Evolutionary conservation across 2,329 filamentous ascomycete genomes (phyloP), one percentile per base, ranked within the genome.

Genomic region (Coniochaeta ligniaria): DNA sequence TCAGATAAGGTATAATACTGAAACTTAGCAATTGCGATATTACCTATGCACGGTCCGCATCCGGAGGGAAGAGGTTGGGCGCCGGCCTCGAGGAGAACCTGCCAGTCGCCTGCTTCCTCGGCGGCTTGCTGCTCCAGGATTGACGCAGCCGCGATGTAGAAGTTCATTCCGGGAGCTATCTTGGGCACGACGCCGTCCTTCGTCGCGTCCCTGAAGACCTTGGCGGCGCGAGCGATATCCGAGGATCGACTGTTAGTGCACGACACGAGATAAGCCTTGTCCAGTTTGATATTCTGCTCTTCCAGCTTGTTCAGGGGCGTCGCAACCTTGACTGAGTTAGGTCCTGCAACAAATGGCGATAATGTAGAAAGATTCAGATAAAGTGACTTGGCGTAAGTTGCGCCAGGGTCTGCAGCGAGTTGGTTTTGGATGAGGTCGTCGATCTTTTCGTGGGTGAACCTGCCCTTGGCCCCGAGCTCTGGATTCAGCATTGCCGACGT

Each of bases 91-190:
- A 96, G 71, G 20, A 97, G 80, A 1, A 83, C 77, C 73, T 96
- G 89, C 94, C 93, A 98, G 73, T 94, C 90, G 11, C 94, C 93
- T 0, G 84, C 80, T 60, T 88, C 88, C 73, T 96, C 91, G 0
- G 94, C 90, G 0, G 83, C 80, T 61, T 84, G 73, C 72, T 97
- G 92, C 72, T 97, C 93, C 0, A 83, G 79, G 0, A 85, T 70
- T 0, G 93, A 97, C 0, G 94, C 94, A 0, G 94, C 92, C 0
- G 93, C 90, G 63, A 98, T 90, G 75, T 97, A 97, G 70, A 97
- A 87, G 60, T 92, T 82, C 45, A 97, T 92, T 31, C 88, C 85
- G 0, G 84, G 78, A 0, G 90, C 87, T 61, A 96, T 82, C 75
- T 89, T 91, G 22, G 91, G 82, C 6, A 84, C 75, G n/a, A 7